phyloP scores from a whole-genome alignment of 1,139 yeast genomes.

The Suhomyces terraborum region DNA sequence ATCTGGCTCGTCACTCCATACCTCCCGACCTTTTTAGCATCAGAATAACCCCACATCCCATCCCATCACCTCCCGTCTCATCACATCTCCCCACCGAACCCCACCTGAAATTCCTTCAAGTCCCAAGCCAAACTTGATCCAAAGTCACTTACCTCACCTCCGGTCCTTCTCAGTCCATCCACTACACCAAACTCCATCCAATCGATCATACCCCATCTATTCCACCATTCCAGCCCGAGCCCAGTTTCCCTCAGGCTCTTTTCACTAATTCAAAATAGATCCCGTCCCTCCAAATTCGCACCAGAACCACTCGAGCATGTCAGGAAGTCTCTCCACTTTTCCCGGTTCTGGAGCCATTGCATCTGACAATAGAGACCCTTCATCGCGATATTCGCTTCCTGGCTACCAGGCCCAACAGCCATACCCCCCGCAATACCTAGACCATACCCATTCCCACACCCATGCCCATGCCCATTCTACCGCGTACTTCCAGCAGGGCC shows the following conservation, averaged over 20 bases:
- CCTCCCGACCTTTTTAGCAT: too few relatives aligned
- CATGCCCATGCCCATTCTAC: slow-evolving; percentile 2
- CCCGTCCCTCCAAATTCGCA: neutral
- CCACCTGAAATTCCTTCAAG: too few relatives aligned
- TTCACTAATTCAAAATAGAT: neutral
- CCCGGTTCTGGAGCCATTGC: slow-evolving; percentile 5
- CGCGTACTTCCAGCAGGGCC: slow-evolving; percentile 5
- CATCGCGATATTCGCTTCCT: neutral
- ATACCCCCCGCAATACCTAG: slow-evolving; percentile 8
- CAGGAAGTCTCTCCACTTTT: slow-evolving; percentile 2
- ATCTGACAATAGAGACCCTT: slow-evolving; percentile 3
- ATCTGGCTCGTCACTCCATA: too few relatives aligned
- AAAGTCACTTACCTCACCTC: neutral
- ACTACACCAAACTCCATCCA: too few relatives aligned
- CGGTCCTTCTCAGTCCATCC: neutral
- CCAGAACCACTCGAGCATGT: neutral
- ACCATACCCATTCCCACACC: slow-evolving; percentile 1
- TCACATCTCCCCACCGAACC: too few relatives aligned
- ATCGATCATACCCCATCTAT: too few relatives aligned
- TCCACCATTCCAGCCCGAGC: neutral
- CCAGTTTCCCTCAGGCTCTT: neutral
- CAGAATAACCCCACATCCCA: too few relatives aligned
- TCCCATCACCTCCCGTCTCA: too few relatives aligned
- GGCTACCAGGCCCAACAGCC: slow-evolving; percentile 8
- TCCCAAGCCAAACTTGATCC: too few relatives aligned